Conservation (phyloP, 2,329 filamentous ascomycete species). For the Hypoxylon sp. region DNA sequence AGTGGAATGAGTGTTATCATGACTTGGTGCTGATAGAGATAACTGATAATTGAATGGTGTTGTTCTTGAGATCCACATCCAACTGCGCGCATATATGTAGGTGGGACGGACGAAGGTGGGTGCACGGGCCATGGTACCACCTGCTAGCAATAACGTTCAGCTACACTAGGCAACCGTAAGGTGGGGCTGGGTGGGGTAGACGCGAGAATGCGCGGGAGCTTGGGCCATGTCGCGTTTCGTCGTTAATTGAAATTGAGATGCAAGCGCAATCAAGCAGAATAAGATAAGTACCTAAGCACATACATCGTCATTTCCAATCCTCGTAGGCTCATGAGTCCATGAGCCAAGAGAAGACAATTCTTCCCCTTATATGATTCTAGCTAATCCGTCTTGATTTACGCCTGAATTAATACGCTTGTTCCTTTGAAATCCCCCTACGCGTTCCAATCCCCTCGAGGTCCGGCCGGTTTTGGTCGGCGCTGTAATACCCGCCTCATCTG, state of each 20-base stretch:
- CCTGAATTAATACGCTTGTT: background rate
- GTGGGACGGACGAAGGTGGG: too few species aligned
- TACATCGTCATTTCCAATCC: background rate
- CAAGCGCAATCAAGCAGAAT: background rate
- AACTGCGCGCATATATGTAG: too few species aligned
- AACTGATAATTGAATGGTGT: too few species aligned
- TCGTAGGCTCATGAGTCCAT: background rate
- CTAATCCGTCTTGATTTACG: background rate
- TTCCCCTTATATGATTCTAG: background rate
- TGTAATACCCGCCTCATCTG: background rate
- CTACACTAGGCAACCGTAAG: too few species aligned
- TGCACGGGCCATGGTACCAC: too few species aligned
- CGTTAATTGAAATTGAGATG: slow-evolving; percentile 31
- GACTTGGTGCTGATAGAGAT: too few species aligned
- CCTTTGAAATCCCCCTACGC: background rate
- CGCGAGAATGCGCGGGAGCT: slow-evolving; percentile 27
- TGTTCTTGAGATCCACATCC: too few species aligned
- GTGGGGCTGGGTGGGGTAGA: background rate
- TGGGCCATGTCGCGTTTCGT: slow-evolving; percentile 34
- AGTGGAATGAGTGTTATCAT: too few species aligned
- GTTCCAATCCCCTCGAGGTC: background rate
- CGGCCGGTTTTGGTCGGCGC: background rate
- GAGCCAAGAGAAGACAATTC: background rate
- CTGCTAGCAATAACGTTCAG: too few species aligned
- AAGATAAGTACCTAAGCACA: too few species aligned